A percentile compares a stretch with the other conserved stretches of the same genome.
phyloP scores from a whole-genome alignment of 495 filamentous ascomycete genomes.

The Podospora appendiculata region DNA sequence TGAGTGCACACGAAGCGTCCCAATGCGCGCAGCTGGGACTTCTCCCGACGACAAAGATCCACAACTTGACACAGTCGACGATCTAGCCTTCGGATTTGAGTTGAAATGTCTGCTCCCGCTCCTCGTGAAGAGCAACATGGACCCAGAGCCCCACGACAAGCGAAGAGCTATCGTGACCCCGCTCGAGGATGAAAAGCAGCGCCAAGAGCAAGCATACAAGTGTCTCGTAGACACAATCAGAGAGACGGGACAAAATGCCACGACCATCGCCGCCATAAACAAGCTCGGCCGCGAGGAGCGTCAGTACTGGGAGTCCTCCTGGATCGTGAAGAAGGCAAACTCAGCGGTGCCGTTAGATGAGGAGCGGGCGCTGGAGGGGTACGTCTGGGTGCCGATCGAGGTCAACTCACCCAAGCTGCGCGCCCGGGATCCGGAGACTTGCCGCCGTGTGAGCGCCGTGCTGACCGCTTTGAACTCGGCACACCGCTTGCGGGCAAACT shows the following conservation, averaged over 20 bases:
- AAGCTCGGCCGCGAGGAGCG: conserved; percentile 6
- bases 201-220: conserved; percentile 5
- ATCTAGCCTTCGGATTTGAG: conserved; percentile 2
- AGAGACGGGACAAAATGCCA: conserved; percentile 9
- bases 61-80: not conserved
- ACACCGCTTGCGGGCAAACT: conserved; percentile 19
- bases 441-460: conserved; percentile 8
- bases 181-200: not conserved
- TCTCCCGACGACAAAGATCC: not conserved
- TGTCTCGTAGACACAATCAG: conserved; percentile 14
- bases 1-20: too few species aligned
- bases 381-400: conserved; percentile 22
- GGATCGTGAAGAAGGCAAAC: conserved; percentile 28
- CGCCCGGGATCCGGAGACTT: conserved; percentile 6
- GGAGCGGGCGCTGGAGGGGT: conserved; percentile 7
- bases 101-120: not conserved
- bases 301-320: conserved; percentile 18
- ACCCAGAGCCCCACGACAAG: conserved; percentile 1
- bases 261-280: conserved; percentile 8
- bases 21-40: not conserved
- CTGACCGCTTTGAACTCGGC: conserved; percentile 6
- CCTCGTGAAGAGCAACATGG: not conserved
- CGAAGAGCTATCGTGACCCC: not conserved
- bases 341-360: conserved; percentile 15
- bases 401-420: conserved; percentile 22